phyloP scores from a whole-genome alignment of 345 rosid genomes.

The Psidium friedrichsthalianum region DNA sequence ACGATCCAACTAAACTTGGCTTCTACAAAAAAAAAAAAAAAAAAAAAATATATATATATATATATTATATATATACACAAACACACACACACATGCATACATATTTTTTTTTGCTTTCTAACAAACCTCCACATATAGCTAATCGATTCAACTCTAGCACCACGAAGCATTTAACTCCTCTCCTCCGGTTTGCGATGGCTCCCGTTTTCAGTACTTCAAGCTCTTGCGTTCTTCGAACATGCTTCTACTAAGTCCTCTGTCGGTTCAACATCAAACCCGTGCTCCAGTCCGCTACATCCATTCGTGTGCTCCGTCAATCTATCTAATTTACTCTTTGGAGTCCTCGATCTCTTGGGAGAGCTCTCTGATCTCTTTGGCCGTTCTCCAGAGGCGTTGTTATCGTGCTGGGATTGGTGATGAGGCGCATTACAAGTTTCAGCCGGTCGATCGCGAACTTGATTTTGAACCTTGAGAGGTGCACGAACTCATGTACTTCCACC shows the following conservation, averaged over 20 bases:
- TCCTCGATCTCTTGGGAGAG: not conserved
- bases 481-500: not conserved
- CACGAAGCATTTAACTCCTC: not conserved
- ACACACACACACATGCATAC: no score
- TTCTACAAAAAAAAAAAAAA: no score
- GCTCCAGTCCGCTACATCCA: fast-evolving
- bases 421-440: not conserved
- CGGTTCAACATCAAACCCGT: fast-evolving
- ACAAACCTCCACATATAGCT: no score
- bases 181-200: not conserved
- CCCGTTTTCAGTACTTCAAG: not conserved
- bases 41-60: no score
- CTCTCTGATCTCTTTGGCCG: not conserved
- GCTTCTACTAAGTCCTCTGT: not conserved
- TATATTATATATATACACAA: no score
- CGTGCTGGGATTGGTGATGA: not conserved
- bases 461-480: not conserved
- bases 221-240: not conserved
- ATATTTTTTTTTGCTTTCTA: no score
- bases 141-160: not conserved
- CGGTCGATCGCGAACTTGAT: not conserved
- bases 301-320: not conserved
- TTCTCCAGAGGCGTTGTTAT: not conserved
- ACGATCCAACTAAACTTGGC: not conserved
- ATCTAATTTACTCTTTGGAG: not conserved